Base-by-base conservation (phyloP, 2,329 filamentous ascomycete species). In the Elsinoe ampelina region DNA sequence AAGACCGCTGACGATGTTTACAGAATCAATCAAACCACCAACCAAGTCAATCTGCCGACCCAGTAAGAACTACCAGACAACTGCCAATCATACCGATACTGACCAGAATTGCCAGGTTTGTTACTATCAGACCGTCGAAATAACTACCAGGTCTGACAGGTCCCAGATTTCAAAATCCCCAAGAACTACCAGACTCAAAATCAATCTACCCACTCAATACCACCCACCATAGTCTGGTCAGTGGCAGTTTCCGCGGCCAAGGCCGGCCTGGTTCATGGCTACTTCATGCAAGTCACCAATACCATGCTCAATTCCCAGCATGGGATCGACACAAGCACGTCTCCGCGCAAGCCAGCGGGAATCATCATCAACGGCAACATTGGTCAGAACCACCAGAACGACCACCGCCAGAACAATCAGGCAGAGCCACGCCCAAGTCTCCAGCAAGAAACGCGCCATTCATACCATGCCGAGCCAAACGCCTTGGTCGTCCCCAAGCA, bases 251-350 rank as follows among this genome's bases (percentile, higher is more conserved):
- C 39, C 54, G 15, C 41, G 54, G 54, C 54, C 32, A 47, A 39
- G 41, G 54, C 54, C 54, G 54, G 34, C 15, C 43, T 47, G 39
- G 32, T 56, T 22, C 54, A 56, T 56, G 54, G 54, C 34, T 45
- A 26, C 39, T 48, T 56, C 42, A 39, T 56, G 22, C 38, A 47
- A 30, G 34, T 39, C 39, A 22, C 22, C 15, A 19, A 47, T 45
- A 56, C 22, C 22, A 56, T 56, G 54, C 54, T 39, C 15, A 26
- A 30, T 48, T 10, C 38, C 50, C 30, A 54, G 30, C 10, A 15
- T 38, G 50, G 13, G 30, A 39, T 7, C 34, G 30, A n/a, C 10
- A 38, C 50, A 22, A 45, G 20, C 20, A 12, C 50, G 26, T 19
- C 34, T 15, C 26, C 26, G 26, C n/a, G 20, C 26, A 54, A 54